phyloP scores from a whole-genome alignment of 2,329 filamentous ascomycete genomes.

The Penicillium brevicompactum region DNA sequence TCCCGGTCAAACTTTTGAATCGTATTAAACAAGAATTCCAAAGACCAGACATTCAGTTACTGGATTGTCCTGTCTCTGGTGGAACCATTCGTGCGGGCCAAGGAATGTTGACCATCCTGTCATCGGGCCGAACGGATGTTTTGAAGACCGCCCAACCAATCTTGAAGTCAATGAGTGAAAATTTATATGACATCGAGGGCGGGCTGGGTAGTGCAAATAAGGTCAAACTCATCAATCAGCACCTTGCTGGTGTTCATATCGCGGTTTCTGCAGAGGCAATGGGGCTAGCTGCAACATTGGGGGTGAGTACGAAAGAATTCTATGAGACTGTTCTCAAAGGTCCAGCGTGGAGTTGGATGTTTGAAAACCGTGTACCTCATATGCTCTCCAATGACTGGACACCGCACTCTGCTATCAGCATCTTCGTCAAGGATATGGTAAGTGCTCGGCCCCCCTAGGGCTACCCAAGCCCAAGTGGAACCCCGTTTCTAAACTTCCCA shows the following conservation, averaged over 20 bases:
- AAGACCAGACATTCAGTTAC: slow-evolving; percentile 29
- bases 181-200: slow-evolving; percentile 53
- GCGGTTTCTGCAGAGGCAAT: slow-evolving; percentile 55
- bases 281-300: slow-evolving; percentile 57
- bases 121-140: slow-evolving; percentile 29
- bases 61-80: slow-evolving; percentile 44
- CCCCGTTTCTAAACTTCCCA: neutral
- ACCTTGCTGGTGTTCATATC: slow-evolving; percentile 62
- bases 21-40: slow-evolving; percentile 20
- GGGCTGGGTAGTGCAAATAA: slow-evolving; percentile 57
- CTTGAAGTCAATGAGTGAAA: slow-evolving; percentile 39
- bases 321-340: slow-evolving; percentile 23
- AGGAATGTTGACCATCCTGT: slow-evolving; percentile 42
- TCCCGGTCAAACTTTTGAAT: slow-evolving; percentile 24
- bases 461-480: neutral
- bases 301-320: slow-evolving; percentile 48
- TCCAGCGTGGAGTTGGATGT: slow-evolving; percentile 55
- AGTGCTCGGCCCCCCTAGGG: neutral
- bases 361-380: slow-evolving; percentile 58
- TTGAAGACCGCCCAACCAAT: slow-evolving; percentile 27
- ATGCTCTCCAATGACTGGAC: slow-evolving; percentile 55
- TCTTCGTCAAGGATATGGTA: slow-evolving; percentile 38
- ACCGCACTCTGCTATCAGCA: slow-evolving; percentile 38
- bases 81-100: slow-evolving; percentile 41
- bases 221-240: slow-evolving; percentile 61